phyloP scores from a whole-genome alignment of 75 land plant genomes.

The Chamaecyparis obtusa region DNA sequence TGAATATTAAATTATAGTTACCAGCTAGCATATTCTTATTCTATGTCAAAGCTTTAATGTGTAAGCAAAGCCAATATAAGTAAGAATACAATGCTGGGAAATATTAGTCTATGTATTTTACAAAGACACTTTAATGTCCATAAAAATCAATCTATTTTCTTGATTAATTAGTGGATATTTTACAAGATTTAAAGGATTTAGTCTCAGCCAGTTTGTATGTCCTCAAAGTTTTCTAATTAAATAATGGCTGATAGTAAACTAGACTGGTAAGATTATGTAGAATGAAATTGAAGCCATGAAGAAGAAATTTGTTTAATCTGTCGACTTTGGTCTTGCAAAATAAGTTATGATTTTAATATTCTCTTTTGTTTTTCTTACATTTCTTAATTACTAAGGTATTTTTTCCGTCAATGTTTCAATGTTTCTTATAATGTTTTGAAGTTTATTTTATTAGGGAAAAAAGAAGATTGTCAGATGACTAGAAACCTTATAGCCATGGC shows the following conservation, averaged over 20 bases:
- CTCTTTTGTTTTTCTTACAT: no score
- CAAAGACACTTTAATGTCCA: background rate
- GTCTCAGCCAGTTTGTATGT: background rate
- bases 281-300: background rate
- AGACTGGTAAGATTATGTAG: background rate
- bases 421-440: background rate
- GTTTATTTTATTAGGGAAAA: constrained; percentile 27
- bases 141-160: background rate
- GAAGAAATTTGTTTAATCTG: background rate
- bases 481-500: constrained; percentile 40
- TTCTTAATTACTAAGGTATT: no score
- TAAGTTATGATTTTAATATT: no score
- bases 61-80: no score
- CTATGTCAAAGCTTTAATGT: no score
- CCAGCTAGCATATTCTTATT: no score
- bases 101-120: background rate
- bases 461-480: constrained; percentile 35
- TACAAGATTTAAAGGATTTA: background rate
- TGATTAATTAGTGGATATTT: background rate
- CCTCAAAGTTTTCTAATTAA: background rate
- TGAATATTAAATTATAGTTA: no score
- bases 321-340: background rate
- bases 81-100: background rate
- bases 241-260: background rate
- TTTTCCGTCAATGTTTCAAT: background rate